These are phyloP conservation scores for Comarum palustre DNA, from an alignment of 306 rosid genomes.

Conservation along the genomic window DNA sequence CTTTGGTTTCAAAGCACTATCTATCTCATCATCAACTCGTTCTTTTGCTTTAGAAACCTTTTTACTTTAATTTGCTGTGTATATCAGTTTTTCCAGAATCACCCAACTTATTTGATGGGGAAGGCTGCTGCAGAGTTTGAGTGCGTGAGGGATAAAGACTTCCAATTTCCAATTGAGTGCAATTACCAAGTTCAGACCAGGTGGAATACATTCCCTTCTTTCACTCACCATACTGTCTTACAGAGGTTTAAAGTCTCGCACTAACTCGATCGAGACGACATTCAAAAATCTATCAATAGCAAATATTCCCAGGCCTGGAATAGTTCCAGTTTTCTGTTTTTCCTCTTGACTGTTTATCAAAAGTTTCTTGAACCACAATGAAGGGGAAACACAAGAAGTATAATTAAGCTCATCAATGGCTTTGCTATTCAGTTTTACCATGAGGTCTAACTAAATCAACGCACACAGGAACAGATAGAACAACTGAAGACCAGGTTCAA, in stretches of 20 bases:
- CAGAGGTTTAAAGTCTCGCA: background rate
- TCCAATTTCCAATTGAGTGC: background rate
- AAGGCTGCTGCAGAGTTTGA: background rate
- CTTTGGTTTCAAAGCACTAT: background rate
- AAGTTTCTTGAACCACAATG: background rate
- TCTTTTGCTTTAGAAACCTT: background rate
- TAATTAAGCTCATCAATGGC: too few species aligned
- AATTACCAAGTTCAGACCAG: background rate
- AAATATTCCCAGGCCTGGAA: background rate
- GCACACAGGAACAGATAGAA: too few species aligned
- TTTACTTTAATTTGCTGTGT: slow-evolving; percentile 2
- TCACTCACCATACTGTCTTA: background rate
- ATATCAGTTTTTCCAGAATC: background rate
- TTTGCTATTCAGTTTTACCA: too few species aligned
- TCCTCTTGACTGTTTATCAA: too few species aligned
- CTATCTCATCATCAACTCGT: background rate
- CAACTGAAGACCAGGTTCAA: too few species aligned
- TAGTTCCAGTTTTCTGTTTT: too few species aligned
- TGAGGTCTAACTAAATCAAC: too few species aligned
- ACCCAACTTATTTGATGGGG: background rate
- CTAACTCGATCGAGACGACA: too few species aligned
- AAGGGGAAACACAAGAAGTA: too few species aligned
- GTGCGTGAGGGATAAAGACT: background rate
- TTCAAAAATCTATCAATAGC: background rate
- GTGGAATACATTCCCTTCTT: background rate